Base-by-base conservation (phyloP, 2,329 filamentous ascomycete species). In the Grosmannia huntii region DNA sequence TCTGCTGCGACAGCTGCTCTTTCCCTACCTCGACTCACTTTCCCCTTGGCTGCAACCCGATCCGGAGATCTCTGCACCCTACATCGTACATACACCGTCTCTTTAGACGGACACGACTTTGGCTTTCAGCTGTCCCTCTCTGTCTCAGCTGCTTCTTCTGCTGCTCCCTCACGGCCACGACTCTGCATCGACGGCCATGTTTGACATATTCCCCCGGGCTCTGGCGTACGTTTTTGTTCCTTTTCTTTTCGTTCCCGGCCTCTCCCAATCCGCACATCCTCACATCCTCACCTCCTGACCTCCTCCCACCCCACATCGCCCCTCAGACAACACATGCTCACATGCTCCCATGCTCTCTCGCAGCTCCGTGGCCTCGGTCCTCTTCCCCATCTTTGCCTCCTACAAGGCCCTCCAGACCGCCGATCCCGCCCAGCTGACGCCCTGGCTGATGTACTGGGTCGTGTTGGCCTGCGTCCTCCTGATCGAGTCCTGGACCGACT, bases 381-480 rank as follows among this genome's bases (percentile, higher is more conserved):
- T 96, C 69, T 95, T 97, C 70, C 94, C 94, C 56, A 84, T 96
- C 63, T 97, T 96, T 75, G 91, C 92, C 64, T 96, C 92, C 63
- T 97, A 96, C 81, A 97, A 97, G 78, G 92, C 94, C 54, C 86
- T 99, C 68, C 92, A 94, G 74, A 91, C 90, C 19, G 87, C 87
- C 56, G 89, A 96, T 71, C 90, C 91, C 2, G 86, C 89, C 44
- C 85, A 95, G 69, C 80, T 96, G 60, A 89, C 89, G 63, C 92
- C 92, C 85, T 99, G 94, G 94, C 82, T 97, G 64, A 97, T 97
- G 87, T 99, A 97, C 80, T 99, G 92, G 87, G 90, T 96, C 61
- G 90, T 96, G 27, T 82, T 96, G 63, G 88, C 89, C 61, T 86
- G 89, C 70, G 83, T 85, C 66, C 78, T 91, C 59, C 81, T 94